These are phyloP conservation scores for Grosmannia serpens DNA, from an alignment of 2,329 filamentous ascomycete species.

Conservation along the genomic window DNA sequence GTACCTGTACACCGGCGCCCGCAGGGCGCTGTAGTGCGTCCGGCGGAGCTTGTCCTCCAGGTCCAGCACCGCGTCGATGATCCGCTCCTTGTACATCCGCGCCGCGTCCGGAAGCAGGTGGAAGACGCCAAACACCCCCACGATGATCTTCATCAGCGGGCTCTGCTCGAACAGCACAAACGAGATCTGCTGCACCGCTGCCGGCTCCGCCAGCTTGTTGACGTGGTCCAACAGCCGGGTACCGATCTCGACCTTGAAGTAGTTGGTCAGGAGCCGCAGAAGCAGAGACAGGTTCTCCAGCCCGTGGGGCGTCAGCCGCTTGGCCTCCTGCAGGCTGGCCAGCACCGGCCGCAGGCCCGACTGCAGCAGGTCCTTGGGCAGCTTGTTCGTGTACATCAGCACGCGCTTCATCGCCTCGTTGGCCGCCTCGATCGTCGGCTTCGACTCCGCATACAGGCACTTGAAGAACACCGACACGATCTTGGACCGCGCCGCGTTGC, in stretches of 20 bases:
- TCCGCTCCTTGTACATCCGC: conserved; percentile 77
- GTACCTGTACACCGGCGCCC: conserved; percentile 81
- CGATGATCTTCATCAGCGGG: conserved; percentile 84
- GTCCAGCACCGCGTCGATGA: conserved; percentile 83
- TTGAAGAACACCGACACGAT: conserved; percentile 98
- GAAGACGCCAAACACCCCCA: conserved; percentile 92
- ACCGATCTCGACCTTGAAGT: conserved; percentile 98
- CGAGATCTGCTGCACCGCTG: conserved; percentile 73
- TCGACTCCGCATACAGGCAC: conserved; percentile 84
- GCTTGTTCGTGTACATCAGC: conserved; percentile 74
- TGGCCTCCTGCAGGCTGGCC: conserved; percentile 88
- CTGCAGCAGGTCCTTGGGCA: conserved; percentile 91
- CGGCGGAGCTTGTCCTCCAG: conserved; percentile 75
- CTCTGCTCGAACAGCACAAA: conserved; percentile 94
- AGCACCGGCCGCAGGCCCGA: conserved; percentile 90
- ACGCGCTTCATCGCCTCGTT: conserved; percentile 84
- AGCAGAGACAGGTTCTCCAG: conserved; percentile 85
- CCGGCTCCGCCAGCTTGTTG: conserved; percentile 75
- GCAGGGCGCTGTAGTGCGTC: conserved; percentile 85
- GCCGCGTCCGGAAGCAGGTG: conserved; percentile 88
- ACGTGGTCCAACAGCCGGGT: conserved; percentile 87
- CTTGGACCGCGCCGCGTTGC: conserved; percentile 52
- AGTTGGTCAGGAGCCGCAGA: conserved; percentile 84
- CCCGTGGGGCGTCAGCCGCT: conserved; percentile 77
- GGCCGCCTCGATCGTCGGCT: conserved; percentile 84